Percentiles rank a stretch among this genome's conserved stretches.
phyloP scores from a whole-genome alignment of 768 basidiomycete species.

The Boletus subparvulus region DNA sequence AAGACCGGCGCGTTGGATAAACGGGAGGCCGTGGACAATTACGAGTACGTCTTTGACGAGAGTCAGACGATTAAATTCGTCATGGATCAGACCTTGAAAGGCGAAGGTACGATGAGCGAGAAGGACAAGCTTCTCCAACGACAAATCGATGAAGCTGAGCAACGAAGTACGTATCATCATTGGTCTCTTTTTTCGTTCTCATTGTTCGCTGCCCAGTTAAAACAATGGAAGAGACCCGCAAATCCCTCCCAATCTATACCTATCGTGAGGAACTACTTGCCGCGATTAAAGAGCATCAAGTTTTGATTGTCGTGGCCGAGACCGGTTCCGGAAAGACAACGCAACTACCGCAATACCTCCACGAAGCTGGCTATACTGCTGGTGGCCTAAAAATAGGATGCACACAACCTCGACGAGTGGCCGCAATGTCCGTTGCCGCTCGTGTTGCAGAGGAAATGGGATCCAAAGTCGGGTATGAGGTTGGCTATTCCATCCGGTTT shows the following conservation, averaged over 20 bases:
- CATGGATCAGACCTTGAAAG: conserved; percentile 74
- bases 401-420: conserved; percentile 97
- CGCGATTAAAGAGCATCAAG: conserved; percentile 88
- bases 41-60: conserved; percentile 98
- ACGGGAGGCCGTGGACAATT: conserved; percentile 74
- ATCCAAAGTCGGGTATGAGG: conserved; percentile 93
- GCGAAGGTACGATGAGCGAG: conserved; percentile 68
- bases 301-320: conserved; percentile 96
- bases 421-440: conserved; percentile 98
- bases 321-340: conserved; percentile 99
- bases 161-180: conserved; percentile 61
- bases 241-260: conserved; percentile 87
- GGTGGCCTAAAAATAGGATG: conserved; percentile 83
- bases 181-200: background rate
- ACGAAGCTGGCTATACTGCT: conserved; percentile 93
- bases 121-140: conserved; percentile 82
- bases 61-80: conserved; percentile 95
- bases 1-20: conserved; percentile 92
- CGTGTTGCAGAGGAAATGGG: conserved; percentile 99
- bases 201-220: conserved; percentile 49
- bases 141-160: conserved; percentile 90
- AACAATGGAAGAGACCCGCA: conserved; percentile 90
- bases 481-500: conserved; percentile 99
- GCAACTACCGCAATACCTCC: conserved; percentile 95
- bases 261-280: conserved; percentile 87